Percentiles rank a stretch among this genome's conserved stretches.
Conservation (phyloP, 768 basidiomycete species). For the Peribolospora kevripleyi region DNA sequence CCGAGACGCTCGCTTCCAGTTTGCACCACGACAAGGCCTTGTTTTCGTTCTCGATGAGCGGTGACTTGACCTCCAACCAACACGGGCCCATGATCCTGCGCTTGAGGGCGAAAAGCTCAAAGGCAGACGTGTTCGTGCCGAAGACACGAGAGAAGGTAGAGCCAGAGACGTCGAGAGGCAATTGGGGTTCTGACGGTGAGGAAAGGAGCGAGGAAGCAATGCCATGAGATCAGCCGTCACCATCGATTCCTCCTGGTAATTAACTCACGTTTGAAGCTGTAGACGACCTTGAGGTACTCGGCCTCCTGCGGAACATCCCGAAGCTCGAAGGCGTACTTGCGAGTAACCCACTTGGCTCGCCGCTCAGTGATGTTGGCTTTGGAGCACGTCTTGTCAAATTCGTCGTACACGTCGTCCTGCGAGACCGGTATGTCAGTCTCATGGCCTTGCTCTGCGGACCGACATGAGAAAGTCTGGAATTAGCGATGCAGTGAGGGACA, state of each 20-base stretch:
- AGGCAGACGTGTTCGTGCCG: slow-evolving; percentile 75
- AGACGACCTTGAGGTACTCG: slow-evolving; percentile 82
- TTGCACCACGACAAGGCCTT: slow-evolving; percentile 96
- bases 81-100: slow-evolving; percentile 98
- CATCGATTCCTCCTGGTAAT: background rate
- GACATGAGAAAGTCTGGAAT: slow-evolving; percentile 7
- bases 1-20: slow-evolving; percentile 53
- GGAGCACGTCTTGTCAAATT: slow-evolving; percentile 56
- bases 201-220: background rate
- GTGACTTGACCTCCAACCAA: slow-evolving; percentile 69
- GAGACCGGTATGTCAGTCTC: slow-evolving; percentile 56
- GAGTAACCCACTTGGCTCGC: slow-evolving; percentile 59
- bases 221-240: background rate
- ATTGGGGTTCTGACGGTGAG: slow-evolving; percentile 33
- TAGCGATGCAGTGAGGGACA: background rate
- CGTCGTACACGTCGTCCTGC: slow-evolving; percentile 45
- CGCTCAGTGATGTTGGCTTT: slow-evolving; percentile 49
- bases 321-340: slow-evolving; percentile 81
- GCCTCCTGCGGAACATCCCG: slow-evolving; percentile 48
- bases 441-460: slow-evolving; percentile 28
- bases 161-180: slow-evolving; percentile 48
- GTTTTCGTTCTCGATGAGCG: slow-evolving; percentile 33
- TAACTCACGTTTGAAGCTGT: slow-evolving; percentile 53
- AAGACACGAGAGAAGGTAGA: slow-evolving; percentile 69
- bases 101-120: slow-evolving; percentile 79